phyloP scores from a whole-genome alignment of 257 asterid species.

The Scutellaria baicalensis region DNA sequence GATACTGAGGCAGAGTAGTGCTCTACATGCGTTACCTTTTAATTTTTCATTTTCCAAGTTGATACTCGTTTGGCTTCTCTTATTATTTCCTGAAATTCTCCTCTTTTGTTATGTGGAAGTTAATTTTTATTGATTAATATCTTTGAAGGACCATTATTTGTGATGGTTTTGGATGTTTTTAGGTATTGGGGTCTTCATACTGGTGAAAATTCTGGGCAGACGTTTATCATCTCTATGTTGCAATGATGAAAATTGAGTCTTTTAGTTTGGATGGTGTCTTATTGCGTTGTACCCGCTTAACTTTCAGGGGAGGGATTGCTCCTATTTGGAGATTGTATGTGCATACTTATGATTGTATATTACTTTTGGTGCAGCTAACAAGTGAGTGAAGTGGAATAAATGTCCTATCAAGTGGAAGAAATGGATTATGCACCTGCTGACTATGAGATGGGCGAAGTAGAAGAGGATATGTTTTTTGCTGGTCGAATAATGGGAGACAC shows the following conservation, averaged over 20 bases:
- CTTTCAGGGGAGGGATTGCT: constrained; percentile 2
- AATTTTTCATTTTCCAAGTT: not conserved
- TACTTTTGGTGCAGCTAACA: constrained; percentile 11
- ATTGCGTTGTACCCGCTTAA: not conserved
- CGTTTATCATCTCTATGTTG: not conserved
- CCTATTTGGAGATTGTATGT: not conserved
- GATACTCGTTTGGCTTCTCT: not conserved
- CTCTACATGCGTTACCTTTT: not conserved
- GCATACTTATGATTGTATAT: not conserved
- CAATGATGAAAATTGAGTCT: not conserved
- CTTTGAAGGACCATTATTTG: not conserved
- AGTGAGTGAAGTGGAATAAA: constrained; percentile 10
- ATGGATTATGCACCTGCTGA: constrained; percentile 44
- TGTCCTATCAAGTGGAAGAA: constrained; percentile 37
- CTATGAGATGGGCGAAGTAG: constrained; percentile 44
- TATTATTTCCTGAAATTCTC: not conserved
- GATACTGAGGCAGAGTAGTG: not conserved
- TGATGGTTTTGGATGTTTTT: not conserved
- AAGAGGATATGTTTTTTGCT: constrained; percentile 41
- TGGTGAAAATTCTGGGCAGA: not conserved
- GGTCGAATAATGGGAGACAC: constrained; percentile 47
- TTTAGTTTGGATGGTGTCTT: not conserved
- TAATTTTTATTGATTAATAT: not conserved
- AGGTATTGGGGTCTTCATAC: not conserved
- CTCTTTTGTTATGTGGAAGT: not conserved